Evolutionary conservation across 139 green algal genomes (phyloP), one percentile per base, ranked within the genome.

Genomic region (Chloropicon primus): DNA sequence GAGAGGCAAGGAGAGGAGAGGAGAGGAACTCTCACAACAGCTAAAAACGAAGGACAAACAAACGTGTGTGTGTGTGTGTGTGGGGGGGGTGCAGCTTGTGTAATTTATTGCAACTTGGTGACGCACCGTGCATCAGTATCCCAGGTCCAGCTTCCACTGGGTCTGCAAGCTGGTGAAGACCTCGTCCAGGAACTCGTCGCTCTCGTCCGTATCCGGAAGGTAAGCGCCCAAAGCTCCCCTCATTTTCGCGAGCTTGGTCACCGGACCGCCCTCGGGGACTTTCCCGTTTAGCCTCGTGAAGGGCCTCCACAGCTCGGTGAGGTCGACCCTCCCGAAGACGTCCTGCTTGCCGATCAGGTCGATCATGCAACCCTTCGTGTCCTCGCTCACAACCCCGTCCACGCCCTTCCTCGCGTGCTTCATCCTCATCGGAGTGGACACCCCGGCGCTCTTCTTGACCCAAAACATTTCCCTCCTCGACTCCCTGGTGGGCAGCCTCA

Each of bases 241-340:
- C 74, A 92, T 71, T 79, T 92, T 92, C 53, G 85, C 81, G 1
- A 86, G 41, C 22, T 86, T 85, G 53, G 76, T 91, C 3, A 86
- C 26, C 53, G 24, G 87, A 73, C 25, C 76, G 71, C 2, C 87
- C 82, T 62, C 79, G 17, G 62, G 25, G n/a, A 28, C 5, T 2
- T 62, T 53, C 27, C 72, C 5, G 21, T 26, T 25, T n/a, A 86
- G 72, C 71, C 74, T 77, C n/a, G 80, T 83, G 82, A 87, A 94
- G 17, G 78, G 79, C 10, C 90, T 77, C 90, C 90, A 94, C 72
- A 85, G 2, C 76, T 83, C 81, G 0, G 25, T 54, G 1, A 91
- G 79, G 76, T 88, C 78, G 26, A 90, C 82, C 1, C 87, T 78
- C 1, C 77, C 85, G 1, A 79, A 25, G 54, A 77, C 24, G 73